Conservation (phyloP, 2,329 filamentous ascomycete genomes). For the Lachnellula suecica region DNA sequence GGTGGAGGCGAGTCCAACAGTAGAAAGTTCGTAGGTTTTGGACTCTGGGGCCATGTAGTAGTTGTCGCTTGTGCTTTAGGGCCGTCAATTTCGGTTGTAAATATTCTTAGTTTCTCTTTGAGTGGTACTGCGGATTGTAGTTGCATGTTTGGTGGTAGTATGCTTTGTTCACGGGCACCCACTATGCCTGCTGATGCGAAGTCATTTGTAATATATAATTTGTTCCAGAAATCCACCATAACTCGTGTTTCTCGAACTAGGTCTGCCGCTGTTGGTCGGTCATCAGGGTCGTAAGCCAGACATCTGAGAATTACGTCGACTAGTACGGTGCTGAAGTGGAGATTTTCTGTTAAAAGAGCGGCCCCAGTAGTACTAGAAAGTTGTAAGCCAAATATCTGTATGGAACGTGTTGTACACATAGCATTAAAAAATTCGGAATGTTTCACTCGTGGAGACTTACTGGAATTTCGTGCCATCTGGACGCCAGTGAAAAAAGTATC, state of each 20-base stretch:
- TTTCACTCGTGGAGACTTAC: too few relatives aligned
- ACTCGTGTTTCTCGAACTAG: neutral
- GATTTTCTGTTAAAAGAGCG: neutral
- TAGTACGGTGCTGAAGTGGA: conserved; percentile 35
- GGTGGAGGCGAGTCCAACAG: too few relatives aligned
- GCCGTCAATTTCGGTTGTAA: too few relatives aligned
- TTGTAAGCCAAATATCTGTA: neutral
- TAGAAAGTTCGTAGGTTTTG: too few relatives aligned
- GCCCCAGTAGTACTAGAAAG: neutral
- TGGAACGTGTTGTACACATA: too few relatives aligned
- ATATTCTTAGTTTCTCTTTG: neutral
- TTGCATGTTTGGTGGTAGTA: neutral
- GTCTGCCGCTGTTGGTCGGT: neutral
- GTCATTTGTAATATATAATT: neutral
- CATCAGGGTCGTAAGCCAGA: neutral
- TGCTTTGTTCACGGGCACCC: neutral
- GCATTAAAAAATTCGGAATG: too few relatives aligned
- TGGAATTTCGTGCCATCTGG: neutral
- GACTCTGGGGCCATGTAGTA: too few relatives aligned
- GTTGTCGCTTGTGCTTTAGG: too few relatives aligned
- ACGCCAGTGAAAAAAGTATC: neutral
- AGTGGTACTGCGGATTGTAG: neutral
- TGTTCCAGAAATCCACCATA: neutral
- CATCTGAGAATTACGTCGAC: neutral
- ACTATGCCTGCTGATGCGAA: neutral